These are phyloP conservation scores for Pseudogymnoascus sp. DNA, from an alignment of 2,329 filamentous ascomycete genomes.

Conservation along the genomic window DNA sequence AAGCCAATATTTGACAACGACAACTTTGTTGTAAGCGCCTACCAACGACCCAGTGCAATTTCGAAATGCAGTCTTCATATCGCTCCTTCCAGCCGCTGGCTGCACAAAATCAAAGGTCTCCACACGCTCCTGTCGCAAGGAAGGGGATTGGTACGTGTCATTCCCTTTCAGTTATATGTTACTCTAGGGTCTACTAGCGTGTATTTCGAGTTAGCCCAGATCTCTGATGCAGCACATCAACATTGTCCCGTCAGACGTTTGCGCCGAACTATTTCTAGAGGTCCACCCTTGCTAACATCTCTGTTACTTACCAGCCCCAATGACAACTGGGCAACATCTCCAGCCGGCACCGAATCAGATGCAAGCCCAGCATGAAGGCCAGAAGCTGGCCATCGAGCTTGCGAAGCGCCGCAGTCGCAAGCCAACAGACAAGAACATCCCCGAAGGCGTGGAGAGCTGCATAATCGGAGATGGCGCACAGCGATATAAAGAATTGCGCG, in stretches of 20 bases:
- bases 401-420: conserved; percentile 78
- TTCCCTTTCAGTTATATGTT: conserved; percentile 13
- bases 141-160: conserved; percentile 32
- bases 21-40: not conserved
- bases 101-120: conserved; percentile 23
- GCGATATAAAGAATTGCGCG: conserved; percentile 76
- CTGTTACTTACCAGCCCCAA: conserved; percentile 25
- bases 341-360: conserved; percentile 45
- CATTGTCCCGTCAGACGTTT: conserved; percentile 6
- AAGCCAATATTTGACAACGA: not conserved
- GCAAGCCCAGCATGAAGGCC: conserved; percentile 42
- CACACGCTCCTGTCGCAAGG: conserved; percentile 26
- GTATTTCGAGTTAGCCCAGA: conserved; percentile 9
- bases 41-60: not conserved
- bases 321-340: conserved; percentile 28
- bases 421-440: conserved; percentile 91
- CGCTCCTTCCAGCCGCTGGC: conserved; percentile 24
- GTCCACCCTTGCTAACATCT: conserved; percentile 12
- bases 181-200: conserved; percentile 11
- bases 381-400: conserved; percentile 53
- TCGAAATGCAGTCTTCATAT: conserved; percentile 29
- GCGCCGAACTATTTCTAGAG: conserved; percentile 2
- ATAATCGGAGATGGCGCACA: conserved; percentile 75
- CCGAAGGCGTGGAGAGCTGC: conserved; percentile 79
- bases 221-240: conserved; percentile 3